phyloP scores from a whole-genome alignment of 768 basidiomycete genomes.

The Podaxis sp. region DNA sequence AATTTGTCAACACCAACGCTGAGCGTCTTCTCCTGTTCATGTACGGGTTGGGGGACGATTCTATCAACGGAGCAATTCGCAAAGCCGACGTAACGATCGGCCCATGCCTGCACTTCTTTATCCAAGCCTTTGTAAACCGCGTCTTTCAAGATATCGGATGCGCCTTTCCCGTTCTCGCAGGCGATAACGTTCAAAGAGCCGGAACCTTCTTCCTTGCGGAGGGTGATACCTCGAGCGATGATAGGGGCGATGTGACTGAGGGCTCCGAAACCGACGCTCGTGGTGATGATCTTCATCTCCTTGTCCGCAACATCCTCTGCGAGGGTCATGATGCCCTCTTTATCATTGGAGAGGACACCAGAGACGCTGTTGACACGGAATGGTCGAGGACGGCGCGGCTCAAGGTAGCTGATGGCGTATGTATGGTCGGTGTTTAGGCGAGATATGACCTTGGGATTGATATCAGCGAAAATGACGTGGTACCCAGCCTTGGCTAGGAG shows the following conservation, averaged over 20 bases:
- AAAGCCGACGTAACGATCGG: constrained; percentile 10
- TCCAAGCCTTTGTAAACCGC: constrained; percentile 9
- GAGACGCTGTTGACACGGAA: constrained; percentile 12
- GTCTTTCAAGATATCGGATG: neutral
- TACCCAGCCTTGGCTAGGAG: constrained; percentile 15
- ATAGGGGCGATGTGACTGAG: constrained; percentile 12
- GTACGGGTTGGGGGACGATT: constrained; percentile 5
- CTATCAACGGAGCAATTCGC: constrained; percentile 15
- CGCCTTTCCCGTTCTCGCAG: constrained; percentile 13
- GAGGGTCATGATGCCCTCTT: constrained; percentile 12
- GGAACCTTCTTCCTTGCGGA: neutral
- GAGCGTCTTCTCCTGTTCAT: constrained; percentile 5
- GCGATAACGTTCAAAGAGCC: constrained; percentile 13
- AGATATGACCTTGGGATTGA: constrained; percentile 5
- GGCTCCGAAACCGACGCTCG: constrained; percentile 12
- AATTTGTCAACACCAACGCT: constrained; percentile 12
- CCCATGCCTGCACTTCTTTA: constrained; percentile 3
- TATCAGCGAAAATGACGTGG: constrained; percentile 13
- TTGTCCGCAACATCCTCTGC: constrained; percentile 11
- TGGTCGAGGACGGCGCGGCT: constrained; percentile 5
- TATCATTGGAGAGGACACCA: constrained; percentile 8
- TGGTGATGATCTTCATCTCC: constrained; percentile 15
- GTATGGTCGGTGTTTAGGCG: constrained; percentile 4
- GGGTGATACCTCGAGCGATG: constrained; percentile 8
- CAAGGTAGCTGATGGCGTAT: constrained; percentile 11